Evolutionary conservation across 2,329 filamentous ascomycete species (phyloP), one percentile per base, ranked within the genome.

Genomic region (Orbilia javanica): DNA sequence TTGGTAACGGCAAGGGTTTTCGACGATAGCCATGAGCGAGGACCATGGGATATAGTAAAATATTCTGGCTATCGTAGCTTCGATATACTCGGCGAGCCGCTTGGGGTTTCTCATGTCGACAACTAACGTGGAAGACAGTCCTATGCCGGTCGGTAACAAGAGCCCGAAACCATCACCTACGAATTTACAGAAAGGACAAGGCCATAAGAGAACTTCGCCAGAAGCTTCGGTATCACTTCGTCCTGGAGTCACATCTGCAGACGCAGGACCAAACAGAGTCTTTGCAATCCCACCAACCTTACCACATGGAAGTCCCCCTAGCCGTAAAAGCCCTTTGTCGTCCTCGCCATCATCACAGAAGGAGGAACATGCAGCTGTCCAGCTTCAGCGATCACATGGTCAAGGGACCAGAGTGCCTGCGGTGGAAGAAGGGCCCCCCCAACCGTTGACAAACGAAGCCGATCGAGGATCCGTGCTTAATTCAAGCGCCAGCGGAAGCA

Each of bases 171-270:
- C 50, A 15, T 77, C 60, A 15, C 57, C 65, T 25, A 8, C 27
- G 15, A 70, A 65, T 66, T 36, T 50, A 22, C 55, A 57, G 15
- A 25, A 22, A 22, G 22, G 31, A 55, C 25, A 29, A 48, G 39
- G 71, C 13, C 60, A 18, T 18, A 77, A 39, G 39, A 52, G 66
- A 46, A 63, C 44, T 13, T 60, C 73, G 22, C 73, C 73, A 27
- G 73, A 77, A 63, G 42, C 39, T 44, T 77, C 73, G 25, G 73
- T 77, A 52, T 77, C 73, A 8, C 73, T 77, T 52, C 73, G 73
- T 27, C 73, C 71, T 67, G 73, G 57, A 25, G 8, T 55, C 60
- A 15, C 57, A 13, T 71, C 73, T 4, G 29, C 73, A 27, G 71
- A 60, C 42, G 73, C 73, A 20, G 66, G 71, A 31, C 73, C 73